Conservation (phyloP, 768 basidiomycete genomes). For the Phlebiopsis gigantea region DNA sequence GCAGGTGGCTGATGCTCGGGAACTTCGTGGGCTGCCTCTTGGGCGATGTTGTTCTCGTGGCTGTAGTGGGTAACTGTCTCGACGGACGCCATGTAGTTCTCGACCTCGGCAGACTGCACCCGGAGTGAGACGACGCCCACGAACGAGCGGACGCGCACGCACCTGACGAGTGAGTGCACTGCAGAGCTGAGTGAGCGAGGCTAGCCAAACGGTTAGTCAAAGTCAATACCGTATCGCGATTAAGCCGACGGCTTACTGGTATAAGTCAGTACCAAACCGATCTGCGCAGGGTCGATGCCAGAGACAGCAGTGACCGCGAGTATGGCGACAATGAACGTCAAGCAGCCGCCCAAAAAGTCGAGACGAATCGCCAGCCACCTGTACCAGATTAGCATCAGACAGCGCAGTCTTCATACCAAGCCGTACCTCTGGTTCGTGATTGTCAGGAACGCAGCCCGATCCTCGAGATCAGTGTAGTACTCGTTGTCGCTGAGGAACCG, state of each 20-base stretch:
- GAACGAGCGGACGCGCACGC: conserved; percentile 15
- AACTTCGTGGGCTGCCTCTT: conserved; percentile 64
- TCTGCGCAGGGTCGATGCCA: conserved; percentile 58
- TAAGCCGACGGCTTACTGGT: conserved; percentile 38
- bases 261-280: conserved; percentile 70
- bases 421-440: conserved; percentile 59
- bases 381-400: neutral
- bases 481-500: conserved; percentile 64
- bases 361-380: conserved; percentile 71
- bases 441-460: conserved; percentile 62
- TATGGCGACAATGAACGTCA: conserved; percentile 58
- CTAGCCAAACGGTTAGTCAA: conserved; percentile 21
- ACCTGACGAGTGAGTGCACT: conserved; percentile 44
- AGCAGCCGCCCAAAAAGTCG: conserved; percentile 59
- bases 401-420: neutral
- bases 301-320: conserved; percentile 54
- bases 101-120: conserved; percentile 51
- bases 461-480: conserved; percentile 66
- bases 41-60: conserved; percentile 41
- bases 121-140: neutral
- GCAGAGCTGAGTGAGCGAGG: conserved; percentile 47
- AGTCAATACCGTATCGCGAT: neutral
- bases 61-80: conserved; percentile 59
- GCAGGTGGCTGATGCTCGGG: conserved; percentile 46
- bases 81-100: conserved; percentile 66